Base-by-base conservation (phyloP, 2,329 filamentous ascomycete species). In the Fusarium torreyae region DNA sequence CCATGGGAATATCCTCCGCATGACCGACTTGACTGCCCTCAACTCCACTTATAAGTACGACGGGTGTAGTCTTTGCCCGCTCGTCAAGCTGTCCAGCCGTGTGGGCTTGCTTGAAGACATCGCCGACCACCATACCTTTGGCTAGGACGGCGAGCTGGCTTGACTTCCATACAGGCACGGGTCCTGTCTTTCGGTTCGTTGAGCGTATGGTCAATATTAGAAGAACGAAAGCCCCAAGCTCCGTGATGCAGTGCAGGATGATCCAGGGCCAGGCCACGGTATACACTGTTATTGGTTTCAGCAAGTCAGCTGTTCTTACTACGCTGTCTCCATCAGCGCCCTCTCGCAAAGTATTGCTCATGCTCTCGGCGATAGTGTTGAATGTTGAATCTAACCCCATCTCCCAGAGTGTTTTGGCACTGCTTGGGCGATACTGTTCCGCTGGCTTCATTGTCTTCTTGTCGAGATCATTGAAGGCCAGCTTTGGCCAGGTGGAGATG, bases 131-230 rank as follows among this genome's bases (percentile, higher is more conserved):
- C 6, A 38, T 34, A 5, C 66, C 66, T 38, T 50, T 57, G 17
- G 63, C 51, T 6, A 69, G 34, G 14, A 66, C 57, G 10, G 63
- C 63, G 14, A 64, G 51, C 51, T 67, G 63, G 26, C 63, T 69
- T 5, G 55, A 50, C 26, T 69, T 69, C 63, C 56, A 69, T 17
- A 62, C 46, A 6, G 57, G 56, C 8, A 63, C 45, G 3, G 6
- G 13, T 15, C 36, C 38, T 39, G 22, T 13, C 7, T 5, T 43
- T 24, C 11, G 36, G 6, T 33, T 17, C 10, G 51, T 46, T 11
- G 52, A 52, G n/a, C 18, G 18, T 11, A 55, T 48, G 7, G 53
- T 58, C n/a, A 65, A 22, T 5, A 46, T 22, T n/a, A 67, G 40
- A 31, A 61, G 45, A 20, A 57, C 11, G 17, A 64, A 9, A 14